These are phyloP conservation scores for Vitis hybrid DNA, from an alignment of 177 flowering plant genomes.

Conservation along the genomic window DNA sequence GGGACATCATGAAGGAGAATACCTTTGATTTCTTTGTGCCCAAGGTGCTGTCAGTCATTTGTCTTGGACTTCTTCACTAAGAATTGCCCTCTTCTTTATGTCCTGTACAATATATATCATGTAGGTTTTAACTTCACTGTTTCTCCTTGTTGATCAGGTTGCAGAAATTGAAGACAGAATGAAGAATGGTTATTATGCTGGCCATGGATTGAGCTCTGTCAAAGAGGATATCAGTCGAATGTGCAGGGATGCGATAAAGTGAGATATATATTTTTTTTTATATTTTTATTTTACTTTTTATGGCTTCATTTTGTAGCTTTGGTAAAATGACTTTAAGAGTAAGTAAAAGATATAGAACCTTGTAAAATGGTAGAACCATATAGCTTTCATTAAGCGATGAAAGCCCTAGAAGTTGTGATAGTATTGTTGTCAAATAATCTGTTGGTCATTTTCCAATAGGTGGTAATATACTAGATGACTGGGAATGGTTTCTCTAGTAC, in stretches of 20 bases:
- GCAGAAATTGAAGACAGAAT: slow-evolving; percentile 83
- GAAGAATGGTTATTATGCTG: slow-evolving; percentile 78
- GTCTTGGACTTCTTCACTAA: not conserved
- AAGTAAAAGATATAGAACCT: not conserved
- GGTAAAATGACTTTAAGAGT: not conserved
- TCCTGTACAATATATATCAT: not conserved
- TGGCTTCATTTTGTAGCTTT: not conserved
- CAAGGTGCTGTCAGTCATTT: slow-evolving; percentile 50
- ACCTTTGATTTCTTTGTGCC: slow-evolving; percentile 80
- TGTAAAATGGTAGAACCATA: not conserved
- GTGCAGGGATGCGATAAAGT: slow-evolving; percentile 95
- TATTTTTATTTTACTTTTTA: not conserved
- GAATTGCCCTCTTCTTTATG: not conserved
- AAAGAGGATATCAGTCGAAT: slow-evolving; percentile 88
- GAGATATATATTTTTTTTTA: slow-evolving; percentile 18
- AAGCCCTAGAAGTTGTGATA: not conserved
- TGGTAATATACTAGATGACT: too few species aligned
- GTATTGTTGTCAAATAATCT: not conserved
- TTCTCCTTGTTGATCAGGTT: slow-evolving; percentile 48
- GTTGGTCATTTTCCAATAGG: not conserved
- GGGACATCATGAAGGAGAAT: slow-evolving; percentile 85
- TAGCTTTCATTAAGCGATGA: not conserved
- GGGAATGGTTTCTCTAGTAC: too few species aligned
- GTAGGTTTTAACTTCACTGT: not conserved
- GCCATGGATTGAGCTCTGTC: slow-evolving; percentile 74